Evolutionary conservation across 2,329 filamentous ascomycete genomes (phyloP).

Genomic region (Daldinia sp.): DNA sequence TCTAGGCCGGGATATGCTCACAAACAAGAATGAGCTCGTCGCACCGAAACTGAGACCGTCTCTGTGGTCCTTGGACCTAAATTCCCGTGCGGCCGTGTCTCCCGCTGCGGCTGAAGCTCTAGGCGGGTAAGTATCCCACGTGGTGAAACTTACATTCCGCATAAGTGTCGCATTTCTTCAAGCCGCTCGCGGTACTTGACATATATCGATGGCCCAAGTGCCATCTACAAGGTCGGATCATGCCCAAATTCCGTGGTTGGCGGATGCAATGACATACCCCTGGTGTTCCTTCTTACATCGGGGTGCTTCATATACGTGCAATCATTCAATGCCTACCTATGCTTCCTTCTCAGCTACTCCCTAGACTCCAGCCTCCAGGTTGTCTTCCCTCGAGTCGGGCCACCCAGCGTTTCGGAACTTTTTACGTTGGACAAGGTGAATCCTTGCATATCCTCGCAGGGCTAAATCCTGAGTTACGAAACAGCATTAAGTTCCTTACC

Average conservation of each 20-base stretch:
- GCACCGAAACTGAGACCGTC: not conserved
- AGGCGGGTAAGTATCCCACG: slow-evolving; percentile 10
- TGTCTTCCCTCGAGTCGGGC: slow-evolving; percentile 4
- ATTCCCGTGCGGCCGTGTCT: not conserved
- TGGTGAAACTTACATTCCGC: slow-evolving; percentile 2
- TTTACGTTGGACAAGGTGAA: slow-evolving; percentile 16
- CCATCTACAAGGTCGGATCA: not conserved
- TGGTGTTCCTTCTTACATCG: slow-evolving; percentile 4
- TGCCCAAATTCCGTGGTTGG: not conserved
- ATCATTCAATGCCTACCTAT: not conserved
- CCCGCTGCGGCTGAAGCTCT: slow-evolving; percentile 1
- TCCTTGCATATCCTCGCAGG: slow-evolving; percentile 28
- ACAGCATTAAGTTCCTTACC: slow-evolving; percentile 17
- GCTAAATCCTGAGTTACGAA: slow-evolving; percentile 6
- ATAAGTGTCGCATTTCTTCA: not conserved
- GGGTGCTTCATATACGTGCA: slow-evolving; percentile 8
- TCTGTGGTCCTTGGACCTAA: not conserved
- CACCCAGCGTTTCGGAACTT: slow-evolving; percentile 24
- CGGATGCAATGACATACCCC: slow-evolving; percentile 13
- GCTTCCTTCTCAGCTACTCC: not conserved
- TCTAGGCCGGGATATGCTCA: not conserved
- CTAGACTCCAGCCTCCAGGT: not conserved
- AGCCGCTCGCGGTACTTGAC: slow-evolving; percentile 14
- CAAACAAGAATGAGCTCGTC: slow-evolving; percentile 1
- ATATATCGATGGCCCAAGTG: not conserved